These are phyloP conservation scores for Fusarium sp. DNA, from an alignment of 2,329 filamentous ascomycete species.

Conservation along the genomic window DNA sequence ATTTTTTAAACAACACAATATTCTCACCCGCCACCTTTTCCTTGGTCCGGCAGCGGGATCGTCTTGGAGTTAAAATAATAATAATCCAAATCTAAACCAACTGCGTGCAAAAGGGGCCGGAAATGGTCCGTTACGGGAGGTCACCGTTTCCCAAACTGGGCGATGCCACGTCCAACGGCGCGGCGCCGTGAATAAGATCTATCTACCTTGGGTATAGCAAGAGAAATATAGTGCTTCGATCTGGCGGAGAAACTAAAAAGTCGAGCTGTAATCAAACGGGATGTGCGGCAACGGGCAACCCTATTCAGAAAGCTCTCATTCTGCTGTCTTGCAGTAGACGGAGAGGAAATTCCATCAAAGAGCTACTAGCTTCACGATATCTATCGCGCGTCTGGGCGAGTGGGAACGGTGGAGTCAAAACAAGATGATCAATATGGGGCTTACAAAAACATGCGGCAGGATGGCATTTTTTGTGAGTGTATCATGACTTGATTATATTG, in stretches of 20 bases:
- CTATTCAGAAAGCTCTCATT: conserved; percentile 3
- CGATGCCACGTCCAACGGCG: conserved; percentile 37
- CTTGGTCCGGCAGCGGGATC: conserved; percentile 16
- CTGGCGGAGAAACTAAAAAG: conserved; percentile 4
- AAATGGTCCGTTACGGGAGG: conserved; percentile 41
- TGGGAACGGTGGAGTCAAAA: conserved; percentile 38
- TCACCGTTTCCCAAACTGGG: conserved; percentile 37
- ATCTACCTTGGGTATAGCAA: conserved; percentile 10
- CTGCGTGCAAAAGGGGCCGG: conserved; percentile 33
- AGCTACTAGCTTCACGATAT: conserved; percentile 35
- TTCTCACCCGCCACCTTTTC: conserved; percentile 36
- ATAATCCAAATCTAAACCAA: conserved; percentile 3
- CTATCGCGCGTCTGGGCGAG: conserved; percentile 34
- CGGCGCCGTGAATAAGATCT: conserved; percentile 10
- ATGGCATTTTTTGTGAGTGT: background rate
- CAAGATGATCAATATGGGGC: conserved; percentile 32
- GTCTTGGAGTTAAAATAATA: conserved; percentile 10
- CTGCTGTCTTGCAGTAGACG: conserved; percentile 8
- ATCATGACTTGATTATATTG: background rate
- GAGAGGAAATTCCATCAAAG: conserved; percentile 28
- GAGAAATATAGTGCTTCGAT: background rate
- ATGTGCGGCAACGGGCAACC: conserved; percentile 12
- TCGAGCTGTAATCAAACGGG: conserved; percentile 14
- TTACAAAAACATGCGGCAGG: conserved; percentile 13
- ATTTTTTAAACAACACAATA: background rate